Conservation (phyloP, 441 rosid genomes). For the Geranium incanum region DNA sequence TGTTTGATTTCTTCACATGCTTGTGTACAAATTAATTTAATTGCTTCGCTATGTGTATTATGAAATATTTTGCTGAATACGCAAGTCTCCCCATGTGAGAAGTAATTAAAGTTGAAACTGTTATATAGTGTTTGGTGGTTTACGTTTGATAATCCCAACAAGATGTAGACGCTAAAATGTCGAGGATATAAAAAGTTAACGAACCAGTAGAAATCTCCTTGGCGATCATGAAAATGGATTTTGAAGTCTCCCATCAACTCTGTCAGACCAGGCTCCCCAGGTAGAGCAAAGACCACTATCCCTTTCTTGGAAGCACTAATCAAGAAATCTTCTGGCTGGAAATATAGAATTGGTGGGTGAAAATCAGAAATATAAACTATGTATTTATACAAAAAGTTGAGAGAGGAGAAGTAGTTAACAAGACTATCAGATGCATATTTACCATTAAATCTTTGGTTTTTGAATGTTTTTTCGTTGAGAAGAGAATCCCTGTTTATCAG, state of each 20-base stretch:
- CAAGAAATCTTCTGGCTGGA: slow-evolving; percentile 91
- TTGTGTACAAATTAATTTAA: not conserved
- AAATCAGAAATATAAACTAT: slow-evolving; percentile 17
- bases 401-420: not conserved
- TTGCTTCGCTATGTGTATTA: not conserved
- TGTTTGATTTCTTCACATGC: not conserved
- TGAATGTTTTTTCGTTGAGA: slow-evolving; percentile 68
- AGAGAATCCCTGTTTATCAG: slow-evolving; percentile 50
- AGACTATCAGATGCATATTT: slow-evolving; percentile 17
- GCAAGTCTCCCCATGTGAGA: not conserved
- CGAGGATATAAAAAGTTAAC: slow-evolving; percentile 15
- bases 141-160: not conserved
- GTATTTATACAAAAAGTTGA: not conserved
- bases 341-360: slow-evolving; percentile 13
- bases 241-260: slow-evolving; percentile 74
- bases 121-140: not conserved
- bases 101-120: not conserved
- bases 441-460: slow-evolving; percentile 76
- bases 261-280: slow-evolving; percentile 82
- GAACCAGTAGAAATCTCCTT: slow-evolving; percentile 89
- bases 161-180: not conserved
- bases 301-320: slow-evolving; percentile 68
- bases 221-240: slow-evolving; percentile 69
- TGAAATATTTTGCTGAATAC: not conserved
- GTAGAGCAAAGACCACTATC: slow-evolving; percentile 67